A percentile compares a stretch with the other conserved stretches of the same genome.
phyloP scores from a whole-genome alignment of 139 green algal species.

The Chlamydomonas sp. region DNA sequence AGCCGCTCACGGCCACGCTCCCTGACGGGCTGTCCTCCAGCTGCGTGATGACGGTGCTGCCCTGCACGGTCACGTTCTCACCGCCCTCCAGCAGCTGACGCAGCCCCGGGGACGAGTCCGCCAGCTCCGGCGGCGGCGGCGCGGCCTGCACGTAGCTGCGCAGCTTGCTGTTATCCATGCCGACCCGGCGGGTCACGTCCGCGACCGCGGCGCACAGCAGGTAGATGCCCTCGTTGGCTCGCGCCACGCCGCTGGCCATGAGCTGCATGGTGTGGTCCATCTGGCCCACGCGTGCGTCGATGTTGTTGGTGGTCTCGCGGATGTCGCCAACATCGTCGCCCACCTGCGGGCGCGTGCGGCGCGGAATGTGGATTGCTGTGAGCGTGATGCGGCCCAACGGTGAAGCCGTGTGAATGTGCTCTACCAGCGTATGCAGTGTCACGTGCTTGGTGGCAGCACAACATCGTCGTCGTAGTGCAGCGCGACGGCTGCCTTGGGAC shows the following conservation, averaged over 20 bases:
- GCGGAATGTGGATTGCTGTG: neutral
- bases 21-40: no score
- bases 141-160: constrained; percentile 26
- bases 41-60: neutral
- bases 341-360: neutral
- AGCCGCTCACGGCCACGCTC: no score
- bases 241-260: constrained; percentile 35
- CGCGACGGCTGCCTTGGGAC: neutral
- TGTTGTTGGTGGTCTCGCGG: constrained; percentile 42
- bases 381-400: neutral
- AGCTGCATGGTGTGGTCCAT: constrained; percentile 48
- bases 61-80: neutral
- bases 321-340: constrained; percentile 32
- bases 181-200: constrained; percentile 52
- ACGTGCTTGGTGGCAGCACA: neutral
- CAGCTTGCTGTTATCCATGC: constrained; percentile 55
- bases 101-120: constrained; percentile 26
- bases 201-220: constrained; percentile 45
- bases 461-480: neutral
- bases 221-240: constrained; percentile 54
- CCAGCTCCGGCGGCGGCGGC: neutral
- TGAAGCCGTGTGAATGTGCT: neutral
- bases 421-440: no score
- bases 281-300: constrained; percentile 40
- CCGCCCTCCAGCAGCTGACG: constrained; percentile 13